phyloP scores from a whole-genome alignment of 345 rosid species.

The Zanthoxylum bungeanum region DNA sequence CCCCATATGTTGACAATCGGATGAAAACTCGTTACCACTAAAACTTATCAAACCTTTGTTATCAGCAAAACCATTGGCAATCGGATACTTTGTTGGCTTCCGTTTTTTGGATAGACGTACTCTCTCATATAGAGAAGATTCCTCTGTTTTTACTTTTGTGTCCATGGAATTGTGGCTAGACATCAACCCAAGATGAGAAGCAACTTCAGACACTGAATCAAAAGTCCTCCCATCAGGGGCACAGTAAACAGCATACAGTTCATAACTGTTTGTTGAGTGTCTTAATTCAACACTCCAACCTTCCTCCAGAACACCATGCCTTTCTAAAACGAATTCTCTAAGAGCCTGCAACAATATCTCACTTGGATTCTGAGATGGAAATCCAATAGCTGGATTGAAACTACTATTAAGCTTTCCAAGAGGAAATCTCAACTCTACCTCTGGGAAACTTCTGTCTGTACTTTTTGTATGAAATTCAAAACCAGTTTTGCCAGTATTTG shows the following conservation, averaged over 20 bases:
- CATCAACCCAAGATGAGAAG: constrained; percentile 72
- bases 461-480: constrained; percentile 36
- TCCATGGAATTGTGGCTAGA: constrained; percentile 44
- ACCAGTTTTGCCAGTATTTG: constrained; percentile 34
- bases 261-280: constrained; percentile 47
- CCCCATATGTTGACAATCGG: constrained; percentile 36
- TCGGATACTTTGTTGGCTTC: constrained; percentile 45
- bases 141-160: constrained; percentile 40
- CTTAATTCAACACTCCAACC: constrained; percentile 83
- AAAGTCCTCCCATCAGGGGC: constrained; percentile 83
- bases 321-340: constrained; percentile 70
- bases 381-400: constrained; percentile 42
- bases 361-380: constrained; percentile 54
- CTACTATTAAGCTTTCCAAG: constrained; percentile 41
- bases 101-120: constrained; percentile 53
- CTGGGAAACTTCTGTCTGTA: constrained; percentile 34
- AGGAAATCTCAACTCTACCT: constrained; percentile 49
- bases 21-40: constrained; percentile 37
- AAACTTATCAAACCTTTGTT: constrained; percentile 46
- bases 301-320: constrained; percentile 77
- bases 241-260: constrained; percentile 55
- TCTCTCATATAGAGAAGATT: constrained; percentile 51
- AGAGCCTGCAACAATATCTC: constrained; percentile 75
- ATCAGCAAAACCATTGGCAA: constrained; percentile 51
- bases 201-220: constrained; percentile 80